Base-by-base conservation (phyloP, 1,139 yeast species). In the Suhomyces guaymorum region DNA sequence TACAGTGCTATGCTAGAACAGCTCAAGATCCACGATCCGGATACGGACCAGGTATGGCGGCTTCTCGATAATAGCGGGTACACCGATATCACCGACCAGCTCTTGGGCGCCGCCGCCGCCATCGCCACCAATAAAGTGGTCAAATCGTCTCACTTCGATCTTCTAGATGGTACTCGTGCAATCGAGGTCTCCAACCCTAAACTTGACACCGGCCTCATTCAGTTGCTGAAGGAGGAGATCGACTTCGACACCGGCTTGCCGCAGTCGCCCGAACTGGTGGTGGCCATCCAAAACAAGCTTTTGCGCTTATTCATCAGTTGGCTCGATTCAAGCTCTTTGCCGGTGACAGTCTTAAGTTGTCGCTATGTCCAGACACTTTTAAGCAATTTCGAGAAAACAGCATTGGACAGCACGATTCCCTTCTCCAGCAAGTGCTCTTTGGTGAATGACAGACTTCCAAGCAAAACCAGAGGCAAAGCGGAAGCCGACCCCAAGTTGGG, bases 81-180 rank as follows among this genome's bases (percentile, higher is more conserved):
- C 28, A 24, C 37, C 11, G 82, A 78, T 44, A 63, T 78, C 17
- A 78, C 82, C 0, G 49, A 56, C 2, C 47, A 55, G 16, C 47
- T 78, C 17, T 59, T 64, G 24, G 43, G 46, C 2, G 59, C 72
- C 21, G 47, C 70, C 15, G 38, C 44, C 9, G 42, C 44, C 5
- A 54, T 77, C 26, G 49, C 57, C 21, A 60, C 67, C 21, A 52
- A 55, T 24, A 63, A 63, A 29, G 79, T 84, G 13, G 71, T 78
- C 4, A 77, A 78, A 48, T 68, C 74, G 2, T 66, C 73, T 0
- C 54, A 58, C 24, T 82, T 82, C 55, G 75, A 80, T 41, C 57
- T 83, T 24, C 66, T 83, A 37, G 87, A 82, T 48, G 90, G 90
- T 0, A 82, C 94, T 0, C 75, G 86, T 47, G 89, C 94, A 0